A percentile compares a stretch with the other conserved stretches of the same genome.
Evolutionary conservation across 2,329 filamentous ascomycete species (phyloP).

Genomic region (Colletotrichum orbiculare): DNA sequence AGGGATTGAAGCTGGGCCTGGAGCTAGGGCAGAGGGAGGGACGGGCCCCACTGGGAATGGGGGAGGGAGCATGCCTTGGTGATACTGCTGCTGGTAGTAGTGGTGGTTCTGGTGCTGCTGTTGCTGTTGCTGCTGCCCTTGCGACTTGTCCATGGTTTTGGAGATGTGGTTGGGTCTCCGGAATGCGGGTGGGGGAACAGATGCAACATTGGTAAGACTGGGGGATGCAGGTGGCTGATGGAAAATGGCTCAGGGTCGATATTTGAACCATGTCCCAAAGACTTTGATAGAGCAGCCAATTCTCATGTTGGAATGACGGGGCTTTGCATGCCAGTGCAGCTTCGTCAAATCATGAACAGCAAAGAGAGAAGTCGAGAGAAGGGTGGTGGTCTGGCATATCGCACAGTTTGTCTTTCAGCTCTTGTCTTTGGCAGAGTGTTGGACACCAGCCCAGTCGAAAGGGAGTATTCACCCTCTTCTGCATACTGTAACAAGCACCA

Average conservation of each 20-base stretch:
- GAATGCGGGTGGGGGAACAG: constrained; percentile 24
- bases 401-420: constrained; percentile 33
- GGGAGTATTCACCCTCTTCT: constrained; percentile 25
- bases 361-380: constrained; percentile 34
- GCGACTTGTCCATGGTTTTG: constrained; percentile 9
- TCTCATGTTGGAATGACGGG: constrained; percentile 30
- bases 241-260: constrained; percentile 31
- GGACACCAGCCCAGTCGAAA: constrained; percentile 19
- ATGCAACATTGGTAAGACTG: constrained; percentile 29
- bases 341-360: constrained; percentile 24
- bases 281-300: constrained; percentile 1
- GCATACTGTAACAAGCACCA: constrained; percentile 28
- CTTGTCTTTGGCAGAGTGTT: constrained; percentile 21
- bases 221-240: constrained; percentile 15
- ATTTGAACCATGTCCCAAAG: constrained; percentile 31
- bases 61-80: constrained; percentile 30
- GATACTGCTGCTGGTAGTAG: neutral
- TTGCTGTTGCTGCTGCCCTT: constrained; percentile 21
- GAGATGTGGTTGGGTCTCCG: constrained; percentile 6
- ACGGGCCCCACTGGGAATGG: constrained; percentile 1
- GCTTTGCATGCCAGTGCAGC: constrained; percentile 15
- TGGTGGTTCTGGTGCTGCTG: neutral
- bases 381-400: constrained; percentile 15
- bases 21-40: neutral
- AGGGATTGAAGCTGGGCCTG: neutral